Base-by-base conservation (phyloP, 1,284 basidiomycete species). In the Acaromyces ingoldii region DNA sequence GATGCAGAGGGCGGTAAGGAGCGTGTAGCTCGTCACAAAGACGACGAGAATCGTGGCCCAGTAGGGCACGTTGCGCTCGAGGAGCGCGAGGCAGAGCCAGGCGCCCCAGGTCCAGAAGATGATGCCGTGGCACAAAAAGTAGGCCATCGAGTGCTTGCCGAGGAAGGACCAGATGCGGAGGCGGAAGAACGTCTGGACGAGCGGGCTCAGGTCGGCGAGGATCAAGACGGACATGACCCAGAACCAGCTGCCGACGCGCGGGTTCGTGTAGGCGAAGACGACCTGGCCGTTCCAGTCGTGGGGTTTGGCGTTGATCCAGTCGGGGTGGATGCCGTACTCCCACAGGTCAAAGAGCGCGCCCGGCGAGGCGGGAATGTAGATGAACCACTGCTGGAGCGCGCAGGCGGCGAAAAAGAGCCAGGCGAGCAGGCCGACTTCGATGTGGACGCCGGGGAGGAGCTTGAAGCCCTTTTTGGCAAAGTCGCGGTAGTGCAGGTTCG, bases 21-120 rank as follows among this genome's bases (percentile, higher is more conserved):
- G 9, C 10, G 41, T 50, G 46, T 70, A 70, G 29, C 54, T 62
- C 1, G 63, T 67, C 25, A 62, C 21, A 29, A 70, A 62, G 22
- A 62, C 61, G 19, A 70, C 50, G 45, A 68, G 41, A 36, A 65
- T 65, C 15, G 65, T 57, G 9, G 57, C 61, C 67, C 67, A 70
- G 57, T 70, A 70, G 1, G 65, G 63, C 13, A 46, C 57, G 29
- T 58, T 60, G 0, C 41, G 54, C 1, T 55, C 49, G 11, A 67
- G 58, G 55, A 70, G 31, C 13, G 48, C 53, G 13, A 70, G 34
- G 37, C 57, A 62, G 40, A 66, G 41, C 65, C 65, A 67, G 2
- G 65, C 63, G 3, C 63, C 58, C 65, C 65, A 68, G 0, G 60
- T 59, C 67, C 67, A 70, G 47, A 58, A 70, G 9, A 68, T 40